Evolutionary conservation across 495 filamentous ascomycete genomes (phyloP).

Genomic region (Aspergillus homomorphus): DNA sequence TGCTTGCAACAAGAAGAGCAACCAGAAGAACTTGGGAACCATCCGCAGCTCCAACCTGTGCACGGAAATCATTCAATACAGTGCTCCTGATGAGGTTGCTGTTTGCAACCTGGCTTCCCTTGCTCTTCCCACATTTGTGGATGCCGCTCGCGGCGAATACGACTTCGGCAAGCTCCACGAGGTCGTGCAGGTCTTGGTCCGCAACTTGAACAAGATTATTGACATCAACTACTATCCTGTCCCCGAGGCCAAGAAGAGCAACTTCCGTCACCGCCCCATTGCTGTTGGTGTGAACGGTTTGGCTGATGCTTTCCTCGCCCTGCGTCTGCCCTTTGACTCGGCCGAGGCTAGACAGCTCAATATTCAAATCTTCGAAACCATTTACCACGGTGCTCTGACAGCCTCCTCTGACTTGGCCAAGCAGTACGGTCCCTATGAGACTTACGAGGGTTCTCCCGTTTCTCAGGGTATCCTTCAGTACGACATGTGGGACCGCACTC

Average conservation of each 20-base stretch:
- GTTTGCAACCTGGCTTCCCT: constrained; percentile 97
- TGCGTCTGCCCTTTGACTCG: constrained; percentile 96
- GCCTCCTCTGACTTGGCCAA: constrained; percentile 83
- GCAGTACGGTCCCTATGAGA: constrained; percentile 77
- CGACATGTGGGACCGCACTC: constrained; percentile 96
- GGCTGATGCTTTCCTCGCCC: constrained; percentile 96
- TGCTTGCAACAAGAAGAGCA: constrained; percentile 95
- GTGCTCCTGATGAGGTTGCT: constrained; percentile 92
- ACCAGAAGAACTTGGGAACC: constrained; percentile 98
- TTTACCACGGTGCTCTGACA: constrained; percentile 93
- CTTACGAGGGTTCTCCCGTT: constrained; percentile 89
- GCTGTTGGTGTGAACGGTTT: constrained; percentile 97
- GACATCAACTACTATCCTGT: constrained; percentile 97
- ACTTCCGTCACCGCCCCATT: constrained; percentile 92
- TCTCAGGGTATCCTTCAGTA: constrained; percentile 96
- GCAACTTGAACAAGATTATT: constrained; percentile 96
- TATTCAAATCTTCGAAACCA: constrained; percentile 98
- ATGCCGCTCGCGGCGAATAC: constrained; percentile 74
- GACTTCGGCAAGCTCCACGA: constrained; percentile 96
- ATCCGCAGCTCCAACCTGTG: constrained; percentile 98
- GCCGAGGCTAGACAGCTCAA: constrained; percentile 89
- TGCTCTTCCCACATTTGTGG: constrained; percentile 84
- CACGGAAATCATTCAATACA: constrained; percentile 98
- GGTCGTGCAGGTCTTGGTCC: constrained; percentile 82
- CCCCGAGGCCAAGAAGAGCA: constrained; percentile 85